phyloP scores from a whole-genome alignment of 495 filamentous ascomycete species.

The Niebla homalea region DNA sequence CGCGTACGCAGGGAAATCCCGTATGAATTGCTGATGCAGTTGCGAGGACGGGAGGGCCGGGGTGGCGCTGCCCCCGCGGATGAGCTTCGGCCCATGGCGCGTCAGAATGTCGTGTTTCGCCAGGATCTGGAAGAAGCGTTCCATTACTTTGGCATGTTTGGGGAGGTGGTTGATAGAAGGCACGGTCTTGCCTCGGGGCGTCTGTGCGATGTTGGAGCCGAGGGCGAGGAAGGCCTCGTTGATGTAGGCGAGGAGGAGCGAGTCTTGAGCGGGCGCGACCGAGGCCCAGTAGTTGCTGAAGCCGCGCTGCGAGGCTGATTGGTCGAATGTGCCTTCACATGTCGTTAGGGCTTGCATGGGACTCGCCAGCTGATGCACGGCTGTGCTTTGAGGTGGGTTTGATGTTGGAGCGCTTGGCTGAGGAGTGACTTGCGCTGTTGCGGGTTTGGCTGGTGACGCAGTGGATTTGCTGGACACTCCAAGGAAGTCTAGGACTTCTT shows the following conservation, averaged over 20 bases:
- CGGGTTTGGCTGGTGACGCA: too few relatives aligned
- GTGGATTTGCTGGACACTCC: neutral
- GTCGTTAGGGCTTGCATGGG: constrained; percentile 5
- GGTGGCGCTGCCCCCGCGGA: constrained; percentile 4
- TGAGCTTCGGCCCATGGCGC: neutral
- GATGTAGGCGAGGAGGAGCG: constrained; percentile 25
- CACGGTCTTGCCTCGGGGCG: constrained; percentile 15
- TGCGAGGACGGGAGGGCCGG: neutral
- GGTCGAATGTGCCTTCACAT: neutral
- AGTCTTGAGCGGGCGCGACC: constrained; percentile 20
- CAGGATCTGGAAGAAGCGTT: constrained; percentile 22
- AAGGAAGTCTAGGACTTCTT: constrained; percentile 6
- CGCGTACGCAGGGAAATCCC: constrained; percentile 10
- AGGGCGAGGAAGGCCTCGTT: constrained; percentile 25
- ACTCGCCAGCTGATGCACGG: neutral
- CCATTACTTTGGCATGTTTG: constrained; percentile 21
- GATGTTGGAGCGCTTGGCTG: too few relatives aligned
- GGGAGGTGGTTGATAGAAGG: constrained; percentile 13
- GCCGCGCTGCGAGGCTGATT: constrained; percentile 2
- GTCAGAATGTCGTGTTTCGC: constrained; percentile 14
- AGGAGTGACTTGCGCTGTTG: too few relatives aligned
- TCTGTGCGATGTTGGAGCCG: constrained; percentile 16
- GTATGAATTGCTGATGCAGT: constrained; percentile 1
- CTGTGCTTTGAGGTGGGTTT: neutral
- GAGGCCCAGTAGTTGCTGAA: constrained; percentile 19